Conservation (phyloP, 106 monocot species). For the Allium sativum region DNA sequence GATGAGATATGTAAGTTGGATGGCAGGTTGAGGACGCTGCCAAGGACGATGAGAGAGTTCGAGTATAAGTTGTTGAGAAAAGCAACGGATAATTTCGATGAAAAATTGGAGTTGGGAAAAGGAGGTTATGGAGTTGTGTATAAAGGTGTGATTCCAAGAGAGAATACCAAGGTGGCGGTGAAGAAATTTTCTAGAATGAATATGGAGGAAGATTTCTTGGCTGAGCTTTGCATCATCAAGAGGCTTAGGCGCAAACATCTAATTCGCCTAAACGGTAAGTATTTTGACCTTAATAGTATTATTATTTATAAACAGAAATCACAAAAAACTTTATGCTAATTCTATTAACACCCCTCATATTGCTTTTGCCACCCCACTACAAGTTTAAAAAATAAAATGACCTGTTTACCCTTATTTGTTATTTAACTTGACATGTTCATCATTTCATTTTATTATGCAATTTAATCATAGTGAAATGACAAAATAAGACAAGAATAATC, state of each 20-base stretch:
- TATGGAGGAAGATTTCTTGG: constrained; percentile 64
- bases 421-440: no score
- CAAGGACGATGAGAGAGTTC: constrained; percentile 72
- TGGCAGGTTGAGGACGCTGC: constrained; percentile 32
- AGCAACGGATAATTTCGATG: constrained; percentile 63
- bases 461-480: no score
- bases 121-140: constrained; percentile 71
- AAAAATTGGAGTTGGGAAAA: constrained; percentile 49
- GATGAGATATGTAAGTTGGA: constrained; percentile 12
- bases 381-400: no score
- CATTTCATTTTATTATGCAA: no score
- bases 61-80: constrained; percentile 41
- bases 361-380: no score
- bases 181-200: constrained; percentile 65
- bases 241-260: constrained; percentile 69
- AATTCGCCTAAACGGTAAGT: constrained; percentile 56
- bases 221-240: constrained; percentile 90
- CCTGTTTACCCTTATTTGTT: no score
- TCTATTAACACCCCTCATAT: no score
- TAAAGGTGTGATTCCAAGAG: constrained; percentile 34
- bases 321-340: no score
- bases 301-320: no score
- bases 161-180: constrained; percentile 43
- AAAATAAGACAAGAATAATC: no score
- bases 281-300: no score